phyloP scores from a whole-genome alignment of 2,329 filamentous ascomycete genomes.

The Nothomitra cinnamomea region DNA sequence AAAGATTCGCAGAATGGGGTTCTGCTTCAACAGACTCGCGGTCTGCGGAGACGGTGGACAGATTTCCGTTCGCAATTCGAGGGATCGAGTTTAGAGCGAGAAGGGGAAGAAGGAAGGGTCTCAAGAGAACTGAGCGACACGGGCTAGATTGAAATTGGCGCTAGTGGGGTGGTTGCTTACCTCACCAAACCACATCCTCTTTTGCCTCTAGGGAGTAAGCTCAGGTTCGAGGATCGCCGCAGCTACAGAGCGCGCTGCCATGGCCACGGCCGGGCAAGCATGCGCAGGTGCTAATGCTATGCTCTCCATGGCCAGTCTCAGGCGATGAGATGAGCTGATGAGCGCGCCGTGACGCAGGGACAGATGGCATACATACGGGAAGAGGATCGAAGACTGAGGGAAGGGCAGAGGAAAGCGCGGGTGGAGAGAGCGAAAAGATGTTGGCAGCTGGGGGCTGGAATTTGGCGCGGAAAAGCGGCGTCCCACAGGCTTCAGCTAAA shows the following conservation, averaged over 20 bases:
- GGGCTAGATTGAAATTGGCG: constrained; percentile 1
- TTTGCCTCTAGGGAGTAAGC: not conserved
- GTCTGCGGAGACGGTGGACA: not conserved
- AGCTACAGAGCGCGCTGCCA: not conserved
- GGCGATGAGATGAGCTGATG: not conserved
- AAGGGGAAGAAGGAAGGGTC: constrained; percentile 1
- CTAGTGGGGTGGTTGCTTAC: constrained; percentile 3
- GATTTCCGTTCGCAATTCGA: constrained; percentile 1
- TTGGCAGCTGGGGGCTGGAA: not conserved
- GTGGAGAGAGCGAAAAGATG: not conserved
- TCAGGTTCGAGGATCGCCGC: not conserved
- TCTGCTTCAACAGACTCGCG: not conserved
- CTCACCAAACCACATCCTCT: not conserved
- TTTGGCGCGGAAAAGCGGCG: not conserved
- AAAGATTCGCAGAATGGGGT: not conserved
- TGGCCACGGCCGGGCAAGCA: not conserved
- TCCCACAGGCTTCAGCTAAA: not conserved
- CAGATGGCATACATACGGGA: not conserved
- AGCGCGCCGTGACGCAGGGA: not conserved
- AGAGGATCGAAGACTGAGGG: not conserved
- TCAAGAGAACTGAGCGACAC: not conserved
- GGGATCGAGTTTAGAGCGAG: not conserved
- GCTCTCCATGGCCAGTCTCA: not conserved
- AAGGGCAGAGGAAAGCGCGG: not conserved
- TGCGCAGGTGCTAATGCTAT: not conserved